These are phyloP conservation scores for Leucaena leucocephala DNA, from an alignment of 306 rosid genomes.

Conservation along the genomic window DNA sequence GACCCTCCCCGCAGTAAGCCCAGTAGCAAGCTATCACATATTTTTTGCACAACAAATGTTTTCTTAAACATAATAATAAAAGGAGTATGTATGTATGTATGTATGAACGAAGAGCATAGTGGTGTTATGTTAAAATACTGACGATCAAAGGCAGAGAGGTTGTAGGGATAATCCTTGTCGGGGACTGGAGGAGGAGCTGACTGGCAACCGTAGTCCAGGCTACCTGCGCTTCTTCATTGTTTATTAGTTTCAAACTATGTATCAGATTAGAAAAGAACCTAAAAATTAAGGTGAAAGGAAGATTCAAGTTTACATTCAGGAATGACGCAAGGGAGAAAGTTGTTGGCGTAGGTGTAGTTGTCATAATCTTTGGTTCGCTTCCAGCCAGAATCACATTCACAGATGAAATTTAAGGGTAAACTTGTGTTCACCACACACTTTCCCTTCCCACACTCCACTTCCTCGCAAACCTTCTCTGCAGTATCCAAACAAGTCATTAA, in stretches of 20 bases:
- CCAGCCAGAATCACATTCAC: conserved; percentile 77
- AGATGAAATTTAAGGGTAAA: conserved; percentile 48
- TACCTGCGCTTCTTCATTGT: conserved; percentile 45
- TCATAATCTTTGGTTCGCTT: conserved; percentile 49
- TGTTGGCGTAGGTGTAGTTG: conserved; percentile 42
- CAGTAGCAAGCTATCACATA: conserved; percentile 68
- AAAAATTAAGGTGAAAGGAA: too few species aligned
- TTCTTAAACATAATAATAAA: neutral
- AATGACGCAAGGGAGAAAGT: conserved; percentile 89
- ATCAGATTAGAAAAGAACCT: too few species aligned
- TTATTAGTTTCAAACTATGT: neutral
- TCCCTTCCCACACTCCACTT: conserved; percentile 83
- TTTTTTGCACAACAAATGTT: neutral
- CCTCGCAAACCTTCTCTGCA: conserved; percentile 60
- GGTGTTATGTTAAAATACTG: conserved; percentile 14
- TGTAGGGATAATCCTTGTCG: conserved; percentile 47
- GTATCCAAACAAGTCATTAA: neutral
- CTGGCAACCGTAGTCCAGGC: conserved; percentile 71
- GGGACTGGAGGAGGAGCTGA: conserved; percentile 74
- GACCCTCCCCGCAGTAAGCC: conserved; percentile 84
- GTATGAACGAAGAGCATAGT: neutral
- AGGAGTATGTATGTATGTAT: neutral
- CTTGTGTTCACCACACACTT: conserved; percentile 39
- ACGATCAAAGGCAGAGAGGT: conserved; percentile 71
- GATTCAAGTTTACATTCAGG: conserved; percentile 58